Base-by-base conservation (phyloP, 2,329 filamentous ascomycete genomes). In the Aspergillus clavatus region DNA sequence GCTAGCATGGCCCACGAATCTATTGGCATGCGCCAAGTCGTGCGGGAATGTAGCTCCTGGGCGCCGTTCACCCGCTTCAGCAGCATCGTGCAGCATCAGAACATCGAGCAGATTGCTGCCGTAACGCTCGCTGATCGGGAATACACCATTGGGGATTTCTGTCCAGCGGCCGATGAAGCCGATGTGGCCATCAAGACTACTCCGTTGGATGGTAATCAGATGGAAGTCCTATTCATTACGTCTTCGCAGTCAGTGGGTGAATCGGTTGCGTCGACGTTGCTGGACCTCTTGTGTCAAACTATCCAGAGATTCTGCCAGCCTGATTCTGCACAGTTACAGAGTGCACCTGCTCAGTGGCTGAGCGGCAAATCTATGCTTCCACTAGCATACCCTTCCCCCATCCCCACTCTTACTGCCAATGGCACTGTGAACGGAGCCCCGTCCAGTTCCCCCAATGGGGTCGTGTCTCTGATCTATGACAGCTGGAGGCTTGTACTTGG, bases 41-140 rank as follows among this genome's bases (percentile, higher is more conserved):
- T 79, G 3, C 68, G 73, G 31, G 70, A 72, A 39, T 81, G 76
- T 52, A 80, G 76, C 5, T 54, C 69, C 3, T 80, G 78, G 75
- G 69, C 74, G 0, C 68, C 72, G 21, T 80, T 76, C 69, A 75
- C 73, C 2, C 72, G 71, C 1, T 77, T 80, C 57, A 75, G 76
- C 59, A 77, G 73, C 3, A 61, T 79, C 4, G 71, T 82, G 1
- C 73, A 79, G 36, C 78, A 81, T 47, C 68, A 72, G 29, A 65
- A 66, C 50, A 55, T 59, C 12, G 41, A 43, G 7, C 35, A 45
- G 19, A 8, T 38, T 8, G 19, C 36, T n/a, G 4, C 4, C 8
- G 36, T 38, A 11, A 21, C 36, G 8, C 36, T 38, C n/a, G 36
- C 19, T 38, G 7, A 8, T 8, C 19, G 36, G 21, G n/a, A 19